These are phyloP conservation scores for Globisporangium splendens DNA, from an alignment of 352 stramenopile genomes.

Conservation along the genomic window DNA sequence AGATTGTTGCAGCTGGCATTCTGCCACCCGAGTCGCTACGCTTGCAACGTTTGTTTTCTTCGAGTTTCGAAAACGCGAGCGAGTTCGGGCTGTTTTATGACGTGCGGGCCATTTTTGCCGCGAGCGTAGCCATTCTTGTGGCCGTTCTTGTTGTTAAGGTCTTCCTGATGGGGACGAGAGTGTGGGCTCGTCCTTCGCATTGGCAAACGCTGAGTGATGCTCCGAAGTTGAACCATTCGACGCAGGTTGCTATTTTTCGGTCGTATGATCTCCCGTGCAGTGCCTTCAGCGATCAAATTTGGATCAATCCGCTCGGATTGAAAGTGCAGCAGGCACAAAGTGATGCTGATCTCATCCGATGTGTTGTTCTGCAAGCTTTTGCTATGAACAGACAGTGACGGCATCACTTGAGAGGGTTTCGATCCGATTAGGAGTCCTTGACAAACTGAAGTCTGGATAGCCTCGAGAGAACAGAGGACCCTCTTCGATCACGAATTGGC, in stretches of 20 bases:
- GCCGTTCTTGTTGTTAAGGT: not conserved
- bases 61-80: not conserved
- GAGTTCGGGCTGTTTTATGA: slow-evolving; percentile 6
- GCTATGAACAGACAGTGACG: too few species aligned
- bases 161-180: not conserved
- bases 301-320: too few species aligned
- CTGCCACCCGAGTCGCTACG: not conserved
- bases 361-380: too few species aligned
- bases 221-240: not conserved
- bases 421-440: too few species aligned
- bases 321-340: too few species aligned
- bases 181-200: not conserved
- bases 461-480: too few species aligned
- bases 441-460: too few species aligned
- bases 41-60: not conserved
- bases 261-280: slow-evolving; percentile 19
- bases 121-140: not conserved
- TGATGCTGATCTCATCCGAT: too few species aligned
- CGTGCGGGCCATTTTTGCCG: not conserved
- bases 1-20: not conserved
- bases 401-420: too few species aligned
- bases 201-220: not conserved
- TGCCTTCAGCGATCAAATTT: too few species aligned
- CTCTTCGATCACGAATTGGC: too few species aligned
- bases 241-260: slow-evolving; percentile 1